phyloP scores from a whole-genome alignment of 305 asterid species.

The Fraxinus sp. region DNA sequence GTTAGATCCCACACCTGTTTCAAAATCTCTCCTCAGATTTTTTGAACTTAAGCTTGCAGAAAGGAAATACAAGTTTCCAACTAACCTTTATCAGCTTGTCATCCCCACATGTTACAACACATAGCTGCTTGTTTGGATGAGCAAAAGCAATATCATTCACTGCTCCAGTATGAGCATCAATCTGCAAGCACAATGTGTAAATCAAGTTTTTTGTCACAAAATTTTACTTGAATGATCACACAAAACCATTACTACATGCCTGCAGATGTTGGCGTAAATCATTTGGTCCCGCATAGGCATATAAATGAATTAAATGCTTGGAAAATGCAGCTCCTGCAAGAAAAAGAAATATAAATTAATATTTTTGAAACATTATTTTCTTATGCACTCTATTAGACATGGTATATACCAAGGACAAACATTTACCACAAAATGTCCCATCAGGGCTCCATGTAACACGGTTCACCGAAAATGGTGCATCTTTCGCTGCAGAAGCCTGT shows the following conservation, averaged over 20 bases:
- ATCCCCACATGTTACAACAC: conserved; percentile 81
- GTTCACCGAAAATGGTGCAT: conserved; percentile 66
- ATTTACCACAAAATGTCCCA: conserved; percentile 74
- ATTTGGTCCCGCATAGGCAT: conserved; percentile 58
- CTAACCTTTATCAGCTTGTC: conserved; percentile 76
- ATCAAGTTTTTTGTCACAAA: conserved; percentile 7
- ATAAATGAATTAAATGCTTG: conserved; percentile 72
- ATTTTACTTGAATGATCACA: conserved; percentile 16
- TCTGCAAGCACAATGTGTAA: conserved; percentile 41
- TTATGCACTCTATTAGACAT: background rate
- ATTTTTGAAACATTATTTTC: conserved; percentile 14
- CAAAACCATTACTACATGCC: conserved; percentile 36
- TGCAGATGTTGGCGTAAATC: conserved; percentile 72
- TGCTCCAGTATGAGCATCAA: conserved; percentile 75
- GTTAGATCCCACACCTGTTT: conserved; percentile 79
- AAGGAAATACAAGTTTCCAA: conserved; percentile 11
- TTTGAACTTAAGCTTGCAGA: conserved; percentile 9
- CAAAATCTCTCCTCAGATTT: conserved; percentile 33
- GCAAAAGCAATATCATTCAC: conserved; percentile 83
- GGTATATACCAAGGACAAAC: conserved; percentile 18
- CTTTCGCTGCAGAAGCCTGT: conserved; percentile 86
- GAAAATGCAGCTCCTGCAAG: conserved; percentile 80
- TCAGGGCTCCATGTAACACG: conserved; percentile 87
- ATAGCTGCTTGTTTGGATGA: conserved; percentile 74
- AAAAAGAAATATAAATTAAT: conserved; percentile 27